These are phyloP conservation scores for Claviceps cyperi DNA, from an alignment of 2,329 filamentous ascomycete genomes.

Conservation along the genomic window DNA sequence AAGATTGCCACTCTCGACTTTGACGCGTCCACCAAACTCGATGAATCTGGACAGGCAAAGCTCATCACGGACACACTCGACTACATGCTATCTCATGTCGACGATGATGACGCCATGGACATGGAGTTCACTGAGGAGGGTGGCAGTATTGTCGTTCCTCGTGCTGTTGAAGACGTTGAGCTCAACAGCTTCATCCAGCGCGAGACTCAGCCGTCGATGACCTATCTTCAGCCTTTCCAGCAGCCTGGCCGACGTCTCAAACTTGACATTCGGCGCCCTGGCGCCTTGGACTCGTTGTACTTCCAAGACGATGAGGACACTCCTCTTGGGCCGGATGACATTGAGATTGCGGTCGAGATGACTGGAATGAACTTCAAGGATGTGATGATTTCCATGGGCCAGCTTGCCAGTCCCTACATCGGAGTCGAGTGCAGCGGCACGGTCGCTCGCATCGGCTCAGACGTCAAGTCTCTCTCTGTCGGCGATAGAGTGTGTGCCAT, in stretches of 20 bases:
- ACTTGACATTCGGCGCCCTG: constrained; percentile 24
- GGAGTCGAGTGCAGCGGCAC: constrained; percentile 27
- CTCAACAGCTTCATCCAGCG: constrained; percentile 16
- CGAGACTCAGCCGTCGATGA: constrained; percentile 11
- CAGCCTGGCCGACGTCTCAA: constrained; percentile 19
- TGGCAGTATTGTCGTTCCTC: constrained; percentile 16
- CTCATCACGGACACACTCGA: not conserved
- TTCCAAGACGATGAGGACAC: constrained; percentile 21
- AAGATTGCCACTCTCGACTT: constrained; percentile 31
- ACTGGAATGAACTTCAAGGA: constrained; percentile 33
- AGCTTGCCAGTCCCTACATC: constrained; percentile 18
- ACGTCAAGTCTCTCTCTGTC: constrained; percentile 43
- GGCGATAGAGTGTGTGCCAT: constrained; percentile 60
- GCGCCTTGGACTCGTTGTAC: constrained; percentile 25
- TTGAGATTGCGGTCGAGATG: constrained; percentile 29
- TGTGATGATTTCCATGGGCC: constrained; percentile 27
- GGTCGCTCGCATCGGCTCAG: constrained; percentile 38
- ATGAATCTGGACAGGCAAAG: not conserved
- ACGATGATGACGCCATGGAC: constrained; percentile 9
- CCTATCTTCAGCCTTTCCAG: constrained; percentile 23
- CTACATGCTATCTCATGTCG: not conserved
- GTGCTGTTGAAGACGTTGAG: constrained; percentile 13
- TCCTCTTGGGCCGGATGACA: constrained; percentile 19
- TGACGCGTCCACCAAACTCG: constrained; percentile 17
- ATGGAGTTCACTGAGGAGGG: constrained; percentile 17